Evolutionary conservation across 371 early-diverging fungal species (phyloP).

Genomic region (Lichtheimia ramosa): DNA sequence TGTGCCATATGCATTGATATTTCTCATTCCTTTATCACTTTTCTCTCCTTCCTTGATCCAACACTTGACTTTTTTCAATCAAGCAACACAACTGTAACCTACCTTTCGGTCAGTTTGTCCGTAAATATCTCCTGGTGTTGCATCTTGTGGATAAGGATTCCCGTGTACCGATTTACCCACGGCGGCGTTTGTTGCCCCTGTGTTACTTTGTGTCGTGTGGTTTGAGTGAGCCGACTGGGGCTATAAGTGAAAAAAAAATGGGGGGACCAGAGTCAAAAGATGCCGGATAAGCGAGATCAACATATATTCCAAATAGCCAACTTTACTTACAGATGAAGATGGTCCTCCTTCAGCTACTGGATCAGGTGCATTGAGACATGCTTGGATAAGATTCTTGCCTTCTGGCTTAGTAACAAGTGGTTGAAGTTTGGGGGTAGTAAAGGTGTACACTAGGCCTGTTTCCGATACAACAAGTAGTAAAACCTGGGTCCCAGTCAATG

Average conservation of each 20-base stretch:
- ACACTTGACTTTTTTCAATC: no score
- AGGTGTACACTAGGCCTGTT: constrained; percentile 99
- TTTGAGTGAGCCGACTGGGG: constrained; percentile 13
- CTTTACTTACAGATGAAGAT: constrained; percentile 1
- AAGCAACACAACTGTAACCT: not conserved
- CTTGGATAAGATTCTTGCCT: constrained; percentile 93
- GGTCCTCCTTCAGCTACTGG: constrained; percentile 9
- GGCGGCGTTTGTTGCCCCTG: constrained; percentile 16
- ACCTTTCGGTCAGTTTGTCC: constrained; percentile 12
- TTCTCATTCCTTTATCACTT: not conserved
- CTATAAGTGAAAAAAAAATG: constrained; percentile 1
- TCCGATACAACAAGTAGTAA: constrained; percentile 95
- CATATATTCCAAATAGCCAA: not conserved
- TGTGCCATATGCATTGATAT: not conserved
- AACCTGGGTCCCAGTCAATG: constrained; percentile 97
- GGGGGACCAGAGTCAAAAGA: not conserved
- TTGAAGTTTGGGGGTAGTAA: constrained; percentile 96
- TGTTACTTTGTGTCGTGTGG: constrained; percentile 17
- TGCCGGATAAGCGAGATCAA: not conserved
- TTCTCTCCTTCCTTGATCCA: not conserved
- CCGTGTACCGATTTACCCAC: constrained; percentile 19
- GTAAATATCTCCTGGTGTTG: constrained; percentile 10
- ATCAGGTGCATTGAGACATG: constrained; percentile 91
- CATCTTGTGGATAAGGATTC: constrained; percentile 10
- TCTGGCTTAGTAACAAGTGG: constrained; percentile 94